Conservation (phyloP, 2,329 filamentous ascomycete genomes). For the Botryotinia narcissicola region DNA sequence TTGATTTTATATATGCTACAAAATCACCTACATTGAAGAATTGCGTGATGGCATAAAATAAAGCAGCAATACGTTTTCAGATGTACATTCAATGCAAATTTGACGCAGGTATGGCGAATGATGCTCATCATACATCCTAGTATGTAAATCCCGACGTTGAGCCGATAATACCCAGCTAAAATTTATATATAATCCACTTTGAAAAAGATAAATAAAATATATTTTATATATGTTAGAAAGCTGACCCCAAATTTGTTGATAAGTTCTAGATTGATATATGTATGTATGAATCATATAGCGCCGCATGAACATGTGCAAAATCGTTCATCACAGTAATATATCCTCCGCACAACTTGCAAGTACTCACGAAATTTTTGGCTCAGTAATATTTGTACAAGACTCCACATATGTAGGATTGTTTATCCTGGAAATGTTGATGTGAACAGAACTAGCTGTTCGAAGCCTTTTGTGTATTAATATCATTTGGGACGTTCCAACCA, state of each 20-base stretch:
- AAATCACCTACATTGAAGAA: neutral
- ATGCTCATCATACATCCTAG: neutral
- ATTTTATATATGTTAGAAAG: neutral
- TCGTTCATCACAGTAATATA: neutral
- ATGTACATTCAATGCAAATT: neutral
- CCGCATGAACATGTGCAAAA: neutral
- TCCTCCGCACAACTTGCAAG: neutral
- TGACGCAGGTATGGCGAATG: slow-evolving; percentile 1
- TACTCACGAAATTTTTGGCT: neutral
- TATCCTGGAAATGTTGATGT: neutral
- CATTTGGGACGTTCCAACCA: neutral
- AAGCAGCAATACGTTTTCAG: neutral
- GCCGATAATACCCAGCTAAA: neutral
- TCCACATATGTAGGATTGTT: neutral
- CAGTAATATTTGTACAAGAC: neutral
- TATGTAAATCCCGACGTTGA: neutral
- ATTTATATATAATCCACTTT: neutral
- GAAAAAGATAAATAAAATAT: neutral
- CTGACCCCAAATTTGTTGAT: neutral
- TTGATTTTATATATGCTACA: neutral
- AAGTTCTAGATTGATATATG: neutral
- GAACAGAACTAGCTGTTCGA: neutral
- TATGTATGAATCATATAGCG: fast-evolving
- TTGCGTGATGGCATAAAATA: neutral
- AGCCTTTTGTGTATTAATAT: neutral